Evolutionary conservation across 345 rosid species (phyloP).

Genomic region (Eucalyptus leucophloia): DNA sequence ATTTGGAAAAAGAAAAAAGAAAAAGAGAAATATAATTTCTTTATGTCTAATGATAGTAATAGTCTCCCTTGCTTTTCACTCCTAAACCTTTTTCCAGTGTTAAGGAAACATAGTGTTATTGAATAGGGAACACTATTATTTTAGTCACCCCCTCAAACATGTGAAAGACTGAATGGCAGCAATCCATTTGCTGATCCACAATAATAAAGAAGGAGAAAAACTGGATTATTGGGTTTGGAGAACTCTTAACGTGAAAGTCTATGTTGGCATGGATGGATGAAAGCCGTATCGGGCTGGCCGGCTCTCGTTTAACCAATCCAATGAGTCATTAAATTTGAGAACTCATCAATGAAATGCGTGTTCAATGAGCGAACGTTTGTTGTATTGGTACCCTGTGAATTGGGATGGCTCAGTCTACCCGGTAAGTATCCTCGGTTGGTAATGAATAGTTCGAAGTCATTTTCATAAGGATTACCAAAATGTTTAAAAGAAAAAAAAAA

Average conservation of each 20-base stretch:
- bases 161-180: background rate
- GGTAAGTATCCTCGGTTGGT: background rate
- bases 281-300: rapidly evolving
- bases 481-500: background rate
- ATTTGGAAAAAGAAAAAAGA: background rate
- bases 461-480: background rate
- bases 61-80: background rate
- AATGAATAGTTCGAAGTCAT: background rate
- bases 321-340: background rate
- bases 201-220: background rate
- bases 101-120: background rate
- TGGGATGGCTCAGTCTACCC: background rate
- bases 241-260: background rate
- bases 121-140: background rate
- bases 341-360: background rate
- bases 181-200: background rate
- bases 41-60: background rate
- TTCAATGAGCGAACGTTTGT: too few species aligned
- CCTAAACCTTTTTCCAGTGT: background rate
- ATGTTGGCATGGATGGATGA: background rate
- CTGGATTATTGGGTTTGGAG: background rate
- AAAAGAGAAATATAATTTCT: background rate
- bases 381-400: background rate
- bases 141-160: background rate
- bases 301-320: background rate